Base-by-base conservation (phyloP, 306 rosid genomes). In the Sicyos baderoa region DNA sequence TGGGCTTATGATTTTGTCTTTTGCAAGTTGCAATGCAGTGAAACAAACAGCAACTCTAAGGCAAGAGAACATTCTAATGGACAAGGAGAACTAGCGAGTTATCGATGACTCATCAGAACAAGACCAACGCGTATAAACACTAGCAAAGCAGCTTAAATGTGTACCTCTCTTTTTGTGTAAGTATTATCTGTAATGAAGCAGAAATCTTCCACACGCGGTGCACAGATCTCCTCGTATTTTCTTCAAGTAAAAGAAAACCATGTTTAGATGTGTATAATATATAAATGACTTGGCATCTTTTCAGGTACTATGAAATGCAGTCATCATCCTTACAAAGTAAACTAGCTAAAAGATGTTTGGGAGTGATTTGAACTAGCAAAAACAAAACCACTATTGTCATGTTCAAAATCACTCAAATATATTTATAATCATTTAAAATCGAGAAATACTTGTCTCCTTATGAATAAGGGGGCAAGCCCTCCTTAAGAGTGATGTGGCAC, bases 171-270 rank as follows among this genome's bases (percentile, higher is more conserved):
- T 86, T 84, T 86, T 25, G 81, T 71, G 84, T 87, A 91, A 67
- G 97, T 86, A 76, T 79, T 82, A 71, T 91, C 97, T 14, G 97
- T 91, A 78, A 91, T 87, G 83, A 81, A 64, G 80, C 95, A 89
- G 78, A 91, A 89, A 19, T 91, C 96, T 78, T 89, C 92, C 48
- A 87, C 85, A 65, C 74, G 79, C 25, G 95, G 96, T 47, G 97
- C 91, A 80, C 83, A 64, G 19, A 86, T 89, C 86, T 91, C 97
- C 83, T 91, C 95, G 45, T 91, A 91, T 74, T 91, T 91, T 44
- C 97, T 91, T 45, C 60, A 77, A 75, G 59, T 59, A 75, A 73
- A 78, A 74, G 76, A 6, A 64, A 54, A 79, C 57, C 65, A 65
- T 62, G 16, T 45, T 7, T 85, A 78, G 79, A 80, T n/a, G 47